A percentile compares a stretch with the other conserved stretches of the same genome.
These are phyloP conservation scores for Albatrellus ellisii DNA, from an alignment of 768 basidiomycete genomes.

Conservation along the genomic window DNA sequence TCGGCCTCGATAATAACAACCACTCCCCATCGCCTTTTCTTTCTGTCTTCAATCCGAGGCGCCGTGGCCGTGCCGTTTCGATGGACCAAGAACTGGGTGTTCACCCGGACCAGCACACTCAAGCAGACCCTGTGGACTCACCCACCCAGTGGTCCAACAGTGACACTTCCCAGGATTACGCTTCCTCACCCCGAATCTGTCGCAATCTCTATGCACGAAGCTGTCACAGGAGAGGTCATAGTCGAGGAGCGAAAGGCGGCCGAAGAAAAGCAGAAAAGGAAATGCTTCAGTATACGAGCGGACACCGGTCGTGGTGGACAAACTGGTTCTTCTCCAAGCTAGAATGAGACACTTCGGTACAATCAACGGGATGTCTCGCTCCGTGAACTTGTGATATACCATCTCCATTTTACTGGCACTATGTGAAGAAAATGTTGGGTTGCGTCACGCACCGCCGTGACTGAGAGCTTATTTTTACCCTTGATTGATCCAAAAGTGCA, in stretches of 20 bases:
- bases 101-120: slow-evolving; percentile 32
- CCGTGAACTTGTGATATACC: too few species aligned
- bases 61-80: slow-evolving; percentile 19
- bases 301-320: slow-evolving; percentile 44
- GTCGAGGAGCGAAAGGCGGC: slow-evolving; percentile 55
- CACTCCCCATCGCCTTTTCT: slow-evolving; percentile 4
- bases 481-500: slow-evolving; percentile 1
- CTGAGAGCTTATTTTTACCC: too few species aligned
- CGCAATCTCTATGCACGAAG: slow-evolving; percentile 32
- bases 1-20: slow-evolving; percentile 2
- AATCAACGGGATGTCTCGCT: too few species aligned
- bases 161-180: not conserved
- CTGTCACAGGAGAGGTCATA: slow-evolving; percentile 54
- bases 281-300: slow-evolving; percentile 27
- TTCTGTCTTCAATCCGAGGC: slow-evolving; percentile 4
- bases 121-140: slow-evolving; percentile 23
- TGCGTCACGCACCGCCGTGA: too few species aligned
- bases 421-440: too few species aligned
- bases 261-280: slow-evolving; percentile 42
- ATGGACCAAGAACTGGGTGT: slow-evolving; percentile 22
- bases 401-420: too few species aligned
- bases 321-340: slow-evolving; percentile 51
- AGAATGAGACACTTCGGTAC: too few species aligned
- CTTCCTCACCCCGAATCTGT: not conserved
- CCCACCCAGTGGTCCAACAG: too few species aligned